Percentiles rank a stretch among this genome's conserved stretches.
Evolutionary conservation across 768 basidiomycete species (phyloP).

Genomic region (Termitomyces bulborhizus): DNA sequence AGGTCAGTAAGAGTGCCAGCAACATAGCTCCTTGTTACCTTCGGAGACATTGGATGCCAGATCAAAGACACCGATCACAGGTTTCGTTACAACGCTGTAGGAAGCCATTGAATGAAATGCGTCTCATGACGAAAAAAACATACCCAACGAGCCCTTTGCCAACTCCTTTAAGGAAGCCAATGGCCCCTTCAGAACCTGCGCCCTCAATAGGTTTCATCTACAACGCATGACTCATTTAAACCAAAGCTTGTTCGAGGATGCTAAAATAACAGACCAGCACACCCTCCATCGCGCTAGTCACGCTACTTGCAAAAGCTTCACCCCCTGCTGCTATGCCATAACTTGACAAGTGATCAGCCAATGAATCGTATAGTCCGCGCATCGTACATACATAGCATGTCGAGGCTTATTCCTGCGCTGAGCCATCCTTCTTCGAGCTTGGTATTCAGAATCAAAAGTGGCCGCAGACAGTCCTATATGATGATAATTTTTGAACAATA

Average conservation of each 20-base stretch:
- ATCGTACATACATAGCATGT: slow-evolving; percentile 77
- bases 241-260: background rate
- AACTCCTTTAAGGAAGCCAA: slow-evolving; percentile 97
- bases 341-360: slow-evolving; percentile 28
- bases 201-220: slow-evolving; percentile 97
- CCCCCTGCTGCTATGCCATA: slow-evolving; percentile 97
- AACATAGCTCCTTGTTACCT: slow-evolving; percentile 36
- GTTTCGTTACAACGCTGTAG: slow-evolving; percentile 85
- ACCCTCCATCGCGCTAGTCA: slow-evolving; percentile 95
- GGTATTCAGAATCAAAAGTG: slow-evolving; percentile 95
- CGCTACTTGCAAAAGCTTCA: slow-evolving; percentile 87
- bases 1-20: background rate
- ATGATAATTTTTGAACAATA: background rate
- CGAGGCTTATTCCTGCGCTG: slow-evolving; percentile 92
- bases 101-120: background rate
- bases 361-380: background rate
- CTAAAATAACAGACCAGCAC: slow-evolving; percentile 56
- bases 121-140: background rate
- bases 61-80: slow-evolving; percentile 94
- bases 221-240: background rate
- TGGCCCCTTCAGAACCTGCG: slow-evolving; percentile 87
- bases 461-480: slow-evolving; percentile 84
- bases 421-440: slow-evolving; percentile 79
- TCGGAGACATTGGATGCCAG: slow-evolving; percentile 92
- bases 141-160: slow-evolving; percentile 96